These are phyloP conservation scores for Russula abietina DNA, from an alignment of 768 basidiomycete genomes.

Conservation along the genomic window DNA sequence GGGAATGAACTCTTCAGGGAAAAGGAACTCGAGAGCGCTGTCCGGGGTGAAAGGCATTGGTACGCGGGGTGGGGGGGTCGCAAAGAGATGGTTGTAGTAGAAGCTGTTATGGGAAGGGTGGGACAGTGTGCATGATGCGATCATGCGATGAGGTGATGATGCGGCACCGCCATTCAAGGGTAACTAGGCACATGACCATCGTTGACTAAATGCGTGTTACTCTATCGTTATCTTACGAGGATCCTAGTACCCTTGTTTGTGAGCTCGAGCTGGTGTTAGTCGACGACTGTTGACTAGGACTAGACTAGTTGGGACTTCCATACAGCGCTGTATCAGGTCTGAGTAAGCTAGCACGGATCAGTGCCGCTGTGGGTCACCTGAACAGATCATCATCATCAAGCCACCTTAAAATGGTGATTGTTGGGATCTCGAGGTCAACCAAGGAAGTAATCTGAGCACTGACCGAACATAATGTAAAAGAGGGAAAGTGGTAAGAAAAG, in stretches of 20 bases:
- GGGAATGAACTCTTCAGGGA: constrained; percentile 67
- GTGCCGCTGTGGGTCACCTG: background rate
- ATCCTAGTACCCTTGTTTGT: background rate
- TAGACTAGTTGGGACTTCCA: background rate
- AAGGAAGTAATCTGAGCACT: background rate
- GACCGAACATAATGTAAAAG: background rate
- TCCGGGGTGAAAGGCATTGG: constrained; percentile 53
- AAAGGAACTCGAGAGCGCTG: constrained; percentile 66
- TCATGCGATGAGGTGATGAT: too few species aligned
- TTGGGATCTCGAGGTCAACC: background rate
- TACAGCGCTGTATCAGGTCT: background rate
- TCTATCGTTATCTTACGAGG: background rate
- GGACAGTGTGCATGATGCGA: too few species aligned
- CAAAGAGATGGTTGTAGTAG: background rate
- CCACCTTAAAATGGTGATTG: background rate
- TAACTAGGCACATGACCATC: background rate
- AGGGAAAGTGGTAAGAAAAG: background rate
- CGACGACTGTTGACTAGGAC: too few species aligned
- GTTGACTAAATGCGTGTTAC: background rate
- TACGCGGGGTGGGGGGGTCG: background rate
- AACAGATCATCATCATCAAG: background rate
- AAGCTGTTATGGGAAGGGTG: background rate
- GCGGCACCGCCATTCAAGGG: background rate
- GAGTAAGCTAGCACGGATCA: background rate
- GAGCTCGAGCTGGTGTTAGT: background rate